Percentiles rank a stretch among this genome's conserved stretches.
Evolutionary conservation across 2,329 filamentous ascomycete species (phyloP).

Genomic region (Paraphaeosphaeria sporulosa): DNA sequence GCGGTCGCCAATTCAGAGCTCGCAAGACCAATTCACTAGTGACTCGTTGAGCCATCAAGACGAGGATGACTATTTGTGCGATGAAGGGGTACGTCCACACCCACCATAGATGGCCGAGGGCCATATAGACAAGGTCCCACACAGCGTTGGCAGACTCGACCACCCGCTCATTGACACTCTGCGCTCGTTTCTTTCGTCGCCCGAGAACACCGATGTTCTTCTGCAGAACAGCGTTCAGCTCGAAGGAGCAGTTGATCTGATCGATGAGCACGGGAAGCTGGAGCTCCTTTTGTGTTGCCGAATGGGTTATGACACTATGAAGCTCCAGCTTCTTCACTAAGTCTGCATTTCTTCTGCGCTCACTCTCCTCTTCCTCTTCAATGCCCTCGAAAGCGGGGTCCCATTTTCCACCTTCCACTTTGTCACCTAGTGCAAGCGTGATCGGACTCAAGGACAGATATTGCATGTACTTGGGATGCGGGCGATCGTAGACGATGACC

Average conservation of each 20-base stretch:
- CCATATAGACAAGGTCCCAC: conserved; percentile 75
- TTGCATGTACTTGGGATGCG: conserved; percentile 88
- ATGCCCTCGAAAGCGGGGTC: conserved; percentile 58
- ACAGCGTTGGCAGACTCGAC: conserved; percentile 91
- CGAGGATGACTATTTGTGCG: conserved; percentile 74
- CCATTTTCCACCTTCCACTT: conserved; percentile 56
- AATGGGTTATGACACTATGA: conserved; percentile 82
- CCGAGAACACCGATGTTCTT: conserved; percentile 89
- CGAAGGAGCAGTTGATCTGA: conserved; percentile 95
- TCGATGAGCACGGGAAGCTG: conserved; percentile 83
- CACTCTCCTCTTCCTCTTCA: conserved; percentile 75
- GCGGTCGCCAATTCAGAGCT: conserved; percentile 83
- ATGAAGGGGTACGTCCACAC: conserved; percentile 81
- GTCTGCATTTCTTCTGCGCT: conserved; percentile 67
- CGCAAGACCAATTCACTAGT: conserved; percentile 80
- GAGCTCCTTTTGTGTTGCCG: conserved; percentile 81
- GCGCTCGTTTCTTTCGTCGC: conserved; percentile 77
- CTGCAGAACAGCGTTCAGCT: conserved; percentile 84
- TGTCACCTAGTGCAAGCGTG: conserved; percentile 77
- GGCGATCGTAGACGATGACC: conserved; percentile 87
- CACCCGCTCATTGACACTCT: conserved; percentile 93
- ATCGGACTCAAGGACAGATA: conserved; percentile 94
- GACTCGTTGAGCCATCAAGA: conserved; percentile 80
- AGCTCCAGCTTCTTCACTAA: conserved; percentile 86
- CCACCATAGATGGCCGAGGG: conserved; percentile 74